Conservation (phyloP, 768 basidiomycete genomes). For the Termitomyces titanicus region DNA sequence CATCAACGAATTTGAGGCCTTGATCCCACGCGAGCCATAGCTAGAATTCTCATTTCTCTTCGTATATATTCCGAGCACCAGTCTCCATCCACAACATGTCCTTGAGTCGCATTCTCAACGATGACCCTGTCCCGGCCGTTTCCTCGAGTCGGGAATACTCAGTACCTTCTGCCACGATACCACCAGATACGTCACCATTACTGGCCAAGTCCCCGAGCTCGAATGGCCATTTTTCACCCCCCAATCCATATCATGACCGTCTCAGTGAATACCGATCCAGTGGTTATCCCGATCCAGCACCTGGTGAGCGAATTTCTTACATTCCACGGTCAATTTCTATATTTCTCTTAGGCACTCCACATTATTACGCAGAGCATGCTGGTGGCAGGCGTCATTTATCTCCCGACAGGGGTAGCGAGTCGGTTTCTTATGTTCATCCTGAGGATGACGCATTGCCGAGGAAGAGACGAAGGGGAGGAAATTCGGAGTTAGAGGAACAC, state of each 20-base stretch:
- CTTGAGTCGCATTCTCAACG: constrained; percentile 76
- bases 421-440: constrained; percentile 24
- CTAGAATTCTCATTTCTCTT: constrained; percentile 6
- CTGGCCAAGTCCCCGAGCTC: constrained; percentile 15
- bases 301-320: constrained; percentile 4
- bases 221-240: constrained; percentile 22
- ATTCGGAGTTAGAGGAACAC: constrained; percentile 54
- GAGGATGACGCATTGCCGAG: constrained; percentile 29
- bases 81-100: constrained; percentile 47
- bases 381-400: constrained; percentile 32
- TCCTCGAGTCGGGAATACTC: constrained; percentile 29
- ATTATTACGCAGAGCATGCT: constrained; percentile 18
- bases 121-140: constrained; percentile 50
- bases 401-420: constrained; percentile 32
- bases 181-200: constrained; percentile 14
- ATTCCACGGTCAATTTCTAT: background rate
- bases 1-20: background rate
- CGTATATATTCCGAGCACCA: constrained; percentile 1
- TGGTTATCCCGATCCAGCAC: constrained; percentile 8
- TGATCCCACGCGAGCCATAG: constrained; percentile 34
- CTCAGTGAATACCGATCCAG: constrained; percentile 1
- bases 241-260: constrained; percentile 6
- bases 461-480: constrained; percentile 47
- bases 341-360: constrained; percentile 24
- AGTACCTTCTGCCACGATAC: constrained; percentile 21